Evolutionary conservation across 2,329 filamentous ascomycete genomes (phyloP).

Genomic region (Arachnopeziza araneosa): DNA sequence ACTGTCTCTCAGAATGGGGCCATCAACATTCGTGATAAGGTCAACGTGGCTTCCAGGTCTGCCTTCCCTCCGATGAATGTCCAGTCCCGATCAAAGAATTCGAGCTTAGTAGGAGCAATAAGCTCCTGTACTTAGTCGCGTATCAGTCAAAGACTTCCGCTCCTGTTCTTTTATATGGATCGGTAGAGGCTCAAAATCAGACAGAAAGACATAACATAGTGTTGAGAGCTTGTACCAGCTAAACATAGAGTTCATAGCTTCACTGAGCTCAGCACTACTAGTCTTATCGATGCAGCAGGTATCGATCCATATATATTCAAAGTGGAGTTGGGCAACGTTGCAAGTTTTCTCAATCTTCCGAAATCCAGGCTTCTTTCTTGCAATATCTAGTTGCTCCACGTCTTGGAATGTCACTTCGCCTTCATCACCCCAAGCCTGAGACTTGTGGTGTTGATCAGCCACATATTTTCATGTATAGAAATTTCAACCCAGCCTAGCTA

Average conservation of each 20-base stretch:
- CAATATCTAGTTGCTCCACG: background rate
- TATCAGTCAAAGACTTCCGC: too few species aligned
- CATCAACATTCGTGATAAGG: too few species aligned
- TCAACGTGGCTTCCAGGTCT: background rate
- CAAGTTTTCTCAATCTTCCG: background rate
- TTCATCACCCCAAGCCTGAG: background rate
- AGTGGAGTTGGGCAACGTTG: background rate
- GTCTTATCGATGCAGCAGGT: background rate
- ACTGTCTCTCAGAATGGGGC: too few species aligned
- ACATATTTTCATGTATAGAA: too few species aligned
- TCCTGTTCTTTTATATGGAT: background rate
- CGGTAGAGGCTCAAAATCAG: background rate
- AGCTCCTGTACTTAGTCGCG: background rate
- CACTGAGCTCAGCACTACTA: background rate
- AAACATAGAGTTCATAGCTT: background rate
- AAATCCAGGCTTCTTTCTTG: background rate
- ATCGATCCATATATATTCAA: background rate
- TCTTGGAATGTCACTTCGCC: background rate
- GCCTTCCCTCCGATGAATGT: too few species aligned
- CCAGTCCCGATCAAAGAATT: background rate
- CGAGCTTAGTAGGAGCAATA: background rate
- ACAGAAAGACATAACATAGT: background rate
- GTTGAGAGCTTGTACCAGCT: background rate
- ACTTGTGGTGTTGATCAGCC: too few species aligned
- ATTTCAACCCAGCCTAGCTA: too few species aligned